Conservation (phyloP, 352 stramenopile genomes). For the Pythium aphanidermatum region DNA sequence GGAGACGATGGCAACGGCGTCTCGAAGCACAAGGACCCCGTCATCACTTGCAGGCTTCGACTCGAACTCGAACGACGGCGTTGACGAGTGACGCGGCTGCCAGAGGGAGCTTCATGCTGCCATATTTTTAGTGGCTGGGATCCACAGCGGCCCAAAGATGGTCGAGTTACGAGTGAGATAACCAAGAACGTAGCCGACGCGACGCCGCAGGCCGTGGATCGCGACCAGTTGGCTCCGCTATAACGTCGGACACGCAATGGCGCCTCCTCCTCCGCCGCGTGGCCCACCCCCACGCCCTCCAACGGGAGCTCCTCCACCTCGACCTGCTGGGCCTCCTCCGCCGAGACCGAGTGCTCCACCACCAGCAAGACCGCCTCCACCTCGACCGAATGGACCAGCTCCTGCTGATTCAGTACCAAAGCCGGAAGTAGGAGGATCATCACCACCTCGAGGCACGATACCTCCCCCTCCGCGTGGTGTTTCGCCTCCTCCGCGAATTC, state of each 20-base stretch:
- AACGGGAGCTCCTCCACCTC: background rate
- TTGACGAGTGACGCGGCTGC: no score
- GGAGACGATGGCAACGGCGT: no score
- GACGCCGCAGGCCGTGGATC: no score
- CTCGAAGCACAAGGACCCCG: no score
- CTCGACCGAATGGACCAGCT: constrained; percentile 19
- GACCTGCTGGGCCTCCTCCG: constrained; percentile 10
- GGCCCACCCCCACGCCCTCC: background rate
- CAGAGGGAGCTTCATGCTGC: no score
- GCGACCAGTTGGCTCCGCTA: no score
- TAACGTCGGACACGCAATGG: background rate
- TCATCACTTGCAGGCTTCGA: no score
- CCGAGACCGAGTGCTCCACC: constrained; percentile 2
- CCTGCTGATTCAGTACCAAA: constrained; percentile 19
- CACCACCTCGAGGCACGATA: background rate
- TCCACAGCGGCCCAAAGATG: no score
- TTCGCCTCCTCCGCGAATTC: constrained; percentile 23
- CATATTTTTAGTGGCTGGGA: no score
- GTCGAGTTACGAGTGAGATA: no score
- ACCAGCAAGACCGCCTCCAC: constrained; percentile 11
- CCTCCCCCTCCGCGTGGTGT: constrained; percentile 13
- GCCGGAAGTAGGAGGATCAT: background rate
- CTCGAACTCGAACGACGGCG: no score
- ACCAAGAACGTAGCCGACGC: no score
- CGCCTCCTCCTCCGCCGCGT: constrained; percentile 1